A percentile compares a stretch with the other conserved stretches of the same genome.
Evolutionary conservation across 169 alveolate species (phyloP).

Genomic region (Babesia bovis): DNA sequence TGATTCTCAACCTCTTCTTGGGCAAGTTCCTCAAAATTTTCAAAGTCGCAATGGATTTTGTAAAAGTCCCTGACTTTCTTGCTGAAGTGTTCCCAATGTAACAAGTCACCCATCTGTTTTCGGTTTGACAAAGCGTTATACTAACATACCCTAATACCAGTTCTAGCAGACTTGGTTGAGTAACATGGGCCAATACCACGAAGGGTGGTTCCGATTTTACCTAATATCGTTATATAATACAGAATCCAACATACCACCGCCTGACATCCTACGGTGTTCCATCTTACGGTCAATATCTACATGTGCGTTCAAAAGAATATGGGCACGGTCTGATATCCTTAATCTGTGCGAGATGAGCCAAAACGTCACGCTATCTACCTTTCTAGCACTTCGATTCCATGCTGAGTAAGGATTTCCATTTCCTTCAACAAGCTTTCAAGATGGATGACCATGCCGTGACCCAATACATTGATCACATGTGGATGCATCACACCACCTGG

Average conservation of each 20-base stretch:
- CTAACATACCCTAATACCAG: slow-evolving; percentile 86
- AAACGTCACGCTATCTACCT: slow-evolving; percentile 8
- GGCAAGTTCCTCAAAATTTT: slow-evolving; percentile 69
- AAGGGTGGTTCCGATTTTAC: slow-evolving; percentile 91
- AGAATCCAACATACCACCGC: slow-evolving; percentile 10
- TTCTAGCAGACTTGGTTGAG: slow-evolving; percentile 86
- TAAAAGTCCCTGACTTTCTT: slow-evolving; percentile 22
- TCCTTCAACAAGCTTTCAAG: slow-evolving; percentile 66
- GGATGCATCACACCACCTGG: slow-evolving; percentile 91
- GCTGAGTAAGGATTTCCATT: slow-evolving; percentile 26
- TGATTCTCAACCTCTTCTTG: slow-evolving; percentile 78
- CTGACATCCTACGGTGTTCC: slow-evolving; percentile 61
- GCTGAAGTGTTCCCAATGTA: slow-evolving; percentile 52
- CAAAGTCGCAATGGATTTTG: slow-evolving; percentile 17
- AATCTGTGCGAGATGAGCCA: slow-evolving; percentile 63
- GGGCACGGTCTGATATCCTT: slow-evolving; percentile 88
- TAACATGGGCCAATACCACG: slow-evolving; percentile 95
- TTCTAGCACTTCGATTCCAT: slow-evolving; percentile 63
- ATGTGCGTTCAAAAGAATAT: slow-evolving; percentile 84
- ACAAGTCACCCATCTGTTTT: slow-evolving; percentile 40
- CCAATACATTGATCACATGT: slow-evolving; percentile 81
- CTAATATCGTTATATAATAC: slow-evolving; percentile 36
- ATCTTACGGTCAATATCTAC: slow-evolving; percentile 70
- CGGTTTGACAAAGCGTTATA: neutral
- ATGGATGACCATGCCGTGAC: slow-evolving; percentile 92